Conservation (phyloP, 106 monocot genomes). For the Allium sativum region DNA sequence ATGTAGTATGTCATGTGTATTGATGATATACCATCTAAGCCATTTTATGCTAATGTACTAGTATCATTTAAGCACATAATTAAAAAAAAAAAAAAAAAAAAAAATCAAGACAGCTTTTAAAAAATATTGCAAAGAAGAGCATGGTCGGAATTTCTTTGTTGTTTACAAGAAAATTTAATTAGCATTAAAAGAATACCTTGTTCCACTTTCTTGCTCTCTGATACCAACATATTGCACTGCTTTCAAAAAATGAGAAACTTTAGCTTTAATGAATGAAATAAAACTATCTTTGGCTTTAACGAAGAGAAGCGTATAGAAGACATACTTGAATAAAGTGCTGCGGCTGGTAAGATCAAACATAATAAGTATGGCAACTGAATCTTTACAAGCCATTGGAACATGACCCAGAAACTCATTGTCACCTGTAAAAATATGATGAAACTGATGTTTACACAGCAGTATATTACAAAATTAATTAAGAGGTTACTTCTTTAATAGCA, state of each 20-base stretch:
- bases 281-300: not conserved
- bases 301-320: slow-evolving; percentile 1
- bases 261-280: not conserved
- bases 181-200: slow-evolving; percentile 34
- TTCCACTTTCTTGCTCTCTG: slow-evolving; percentile 79
- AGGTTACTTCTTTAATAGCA: no score
- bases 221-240: slow-evolving; percentile 77
- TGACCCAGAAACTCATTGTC: slow-evolving; percentile 45
- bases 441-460: not conserved
- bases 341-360: slow-evolving; percentile 96
- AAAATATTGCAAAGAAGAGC: no score
- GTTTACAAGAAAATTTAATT: no score
- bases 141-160: no score
- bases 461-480: no score
- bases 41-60: no score
- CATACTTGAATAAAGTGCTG: slow-evolving; percentile 67
- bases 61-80: no score
- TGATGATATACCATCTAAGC: no score
- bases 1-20: no score
- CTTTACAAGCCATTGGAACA: slow-evolving; percentile 87
- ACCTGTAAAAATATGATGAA: slow-evolving; percentile 26
- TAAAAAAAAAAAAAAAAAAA: no score
- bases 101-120: no score
- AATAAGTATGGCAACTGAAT: slow-evolving; percentile 75
- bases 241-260: not conserved